phyloP scores from a whole-genome alignment of 768 basidiomycete genomes.

The Mycena alexandri region DNA sequence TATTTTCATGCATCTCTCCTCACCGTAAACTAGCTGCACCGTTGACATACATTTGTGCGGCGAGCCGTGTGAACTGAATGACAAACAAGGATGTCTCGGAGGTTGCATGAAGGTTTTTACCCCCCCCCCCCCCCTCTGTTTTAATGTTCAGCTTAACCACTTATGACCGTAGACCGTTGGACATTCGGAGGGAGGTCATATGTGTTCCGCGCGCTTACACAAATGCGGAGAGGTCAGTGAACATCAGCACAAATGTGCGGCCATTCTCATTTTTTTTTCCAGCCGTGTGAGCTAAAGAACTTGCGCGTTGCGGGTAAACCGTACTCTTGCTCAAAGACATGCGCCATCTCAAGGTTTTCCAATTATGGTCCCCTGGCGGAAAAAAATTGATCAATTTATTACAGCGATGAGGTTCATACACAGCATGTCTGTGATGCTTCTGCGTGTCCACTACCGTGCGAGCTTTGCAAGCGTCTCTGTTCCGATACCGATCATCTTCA shows the following conservation, averaged over 20 bases:
- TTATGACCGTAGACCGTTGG: constrained; percentile 55
- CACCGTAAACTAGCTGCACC: constrained; percentile 57
- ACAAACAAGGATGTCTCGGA: constrained; percentile 63
- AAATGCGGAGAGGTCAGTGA: constrained; percentile 65
- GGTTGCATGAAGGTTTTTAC: constrained; percentile 66
- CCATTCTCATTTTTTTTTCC: constrained; percentile 27
- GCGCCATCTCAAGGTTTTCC: constrained; percentile 56
- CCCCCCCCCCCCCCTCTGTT: background rate
- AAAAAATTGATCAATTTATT: background rate
- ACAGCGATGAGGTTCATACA: constrained; percentile 59
- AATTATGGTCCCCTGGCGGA: too few species aligned
- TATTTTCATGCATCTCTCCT: background rate
- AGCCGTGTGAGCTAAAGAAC: constrained; percentile 59
- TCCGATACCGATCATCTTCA: constrained; percentile 64
- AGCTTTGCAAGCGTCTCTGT: constrained; percentile 69
- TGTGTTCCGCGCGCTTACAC: constrained; percentile 66
- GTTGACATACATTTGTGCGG: constrained; percentile 68
- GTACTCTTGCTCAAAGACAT: constrained; percentile 58
- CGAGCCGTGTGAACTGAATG: constrained; percentile 58
- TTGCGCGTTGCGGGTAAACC: constrained; percentile 44
- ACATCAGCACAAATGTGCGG: constrained; percentile 4
- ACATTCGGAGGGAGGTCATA: constrained; percentile 63
- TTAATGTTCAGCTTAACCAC: background rate
- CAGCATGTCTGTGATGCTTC: constrained; percentile 64
- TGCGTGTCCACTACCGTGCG: constrained; percentile 66